phyloP scores from a whole-genome alignment of 1,284 basidiomycete genomes.

The Puccinia novopanici region DNA sequence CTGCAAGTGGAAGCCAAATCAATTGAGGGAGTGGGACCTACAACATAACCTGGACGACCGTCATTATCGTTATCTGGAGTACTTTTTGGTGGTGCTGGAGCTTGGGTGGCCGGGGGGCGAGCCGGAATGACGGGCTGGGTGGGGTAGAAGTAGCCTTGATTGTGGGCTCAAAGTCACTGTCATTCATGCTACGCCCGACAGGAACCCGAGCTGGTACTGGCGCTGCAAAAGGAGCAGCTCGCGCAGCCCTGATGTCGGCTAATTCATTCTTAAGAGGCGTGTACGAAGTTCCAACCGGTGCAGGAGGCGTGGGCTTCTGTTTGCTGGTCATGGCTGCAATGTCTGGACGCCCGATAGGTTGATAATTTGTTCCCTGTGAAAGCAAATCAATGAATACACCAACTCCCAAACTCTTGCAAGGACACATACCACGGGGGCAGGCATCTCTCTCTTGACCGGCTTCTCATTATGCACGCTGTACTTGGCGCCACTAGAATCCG shows the following conservation, averaged over 20 bases:
- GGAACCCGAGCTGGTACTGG: slow-evolving; percentile 62
- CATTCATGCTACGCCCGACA: slow-evolving; percentile 56
- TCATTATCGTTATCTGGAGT: slow-evolving; percentile 53
- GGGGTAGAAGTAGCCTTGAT: slow-evolving; percentile 45
- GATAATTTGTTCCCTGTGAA: slow-evolving; percentile 55
- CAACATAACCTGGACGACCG: slow-evolving; percentile 55
- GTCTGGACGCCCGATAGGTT: slow-evolving; percentile 58
- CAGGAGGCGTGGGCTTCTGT: slow-evolving; percentile 49
- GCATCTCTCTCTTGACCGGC: slow-evolving; percentile 56
- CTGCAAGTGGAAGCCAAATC: not conserved
- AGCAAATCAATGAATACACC: slow-evolving; percentile 50
- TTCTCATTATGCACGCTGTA: slow-evolving; percentile 70
- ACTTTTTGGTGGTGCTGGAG: slow-evolving; percentile 59
- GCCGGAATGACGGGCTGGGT: slow-evolving; percentile 23
- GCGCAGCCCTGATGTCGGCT: slow-evolving; percentile 59
- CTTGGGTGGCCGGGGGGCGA: slow-evolving; percentile 58
- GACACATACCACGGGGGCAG: slow-evolving; percentile 64
- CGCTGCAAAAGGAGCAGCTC: slow-evolving; percentile 49
- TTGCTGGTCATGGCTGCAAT: slow-evolving; percentile 54
- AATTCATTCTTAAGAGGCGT: slow-evolving; percentile 58
- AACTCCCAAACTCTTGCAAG: slow-evolving; percentile 67
- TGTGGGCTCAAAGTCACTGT: slow-evolving; percentile 46
- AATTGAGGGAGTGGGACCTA: slow-evolving; percentile 33
- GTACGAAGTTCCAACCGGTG: slow-evolving; percentile 58
- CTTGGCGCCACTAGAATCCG: slow-evolving; percentile 86